Evolutionary conservation across 2,329 filamentous ascomycete species (phyloP).

Genomic region (Penicillium sp.): DNA sequence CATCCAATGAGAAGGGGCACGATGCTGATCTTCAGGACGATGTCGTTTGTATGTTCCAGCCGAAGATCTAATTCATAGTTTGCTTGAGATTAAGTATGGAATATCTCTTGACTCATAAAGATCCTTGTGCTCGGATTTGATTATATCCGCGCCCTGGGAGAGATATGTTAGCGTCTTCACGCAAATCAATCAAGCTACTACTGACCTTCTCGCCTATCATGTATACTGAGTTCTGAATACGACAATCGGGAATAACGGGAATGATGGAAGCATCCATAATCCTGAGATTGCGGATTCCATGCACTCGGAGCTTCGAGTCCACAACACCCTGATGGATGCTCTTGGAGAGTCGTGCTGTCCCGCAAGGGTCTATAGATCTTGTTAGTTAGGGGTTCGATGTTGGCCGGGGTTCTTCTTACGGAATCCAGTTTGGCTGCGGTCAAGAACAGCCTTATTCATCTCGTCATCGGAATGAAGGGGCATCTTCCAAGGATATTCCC

Average conservation of each 20-base stretch:
- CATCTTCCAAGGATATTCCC: slow-evolving; percentile 65
- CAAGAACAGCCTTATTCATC: slow-evolving; percentile 59
- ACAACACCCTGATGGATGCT: slow-evolving; percentile 57
- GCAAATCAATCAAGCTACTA: no score
- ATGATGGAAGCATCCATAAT: slow-evolving; percentile 61
- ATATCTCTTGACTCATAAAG: no score
- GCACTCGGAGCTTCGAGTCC: slow-evolving; percentile 53
- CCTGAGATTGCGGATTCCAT: slow-evolving; percentile 56
- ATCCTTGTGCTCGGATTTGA: no score
- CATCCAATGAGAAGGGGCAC: no score
- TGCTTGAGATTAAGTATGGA: no score
- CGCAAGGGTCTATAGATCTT: slow-evolving; percentile 52
- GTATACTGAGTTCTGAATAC: no score
- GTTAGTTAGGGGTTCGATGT: neutral
- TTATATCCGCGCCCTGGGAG: no score
- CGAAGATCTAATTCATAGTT: no score
- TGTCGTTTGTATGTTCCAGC: no score
- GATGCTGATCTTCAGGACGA: no score
- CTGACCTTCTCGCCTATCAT: slow-evolving; percentile 5
- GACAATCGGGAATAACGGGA: slow-evolving; percentile 57
- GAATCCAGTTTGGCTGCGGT: slow-evolving; percentile 57
- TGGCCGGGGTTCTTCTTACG: slow-evolving; percentile 3
- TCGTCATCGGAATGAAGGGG: slow-evolving; percentile 57
- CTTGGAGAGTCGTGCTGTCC: slow-evolving; percentile 57
- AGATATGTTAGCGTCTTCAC: no score